Evolutionary conservation across 306 rosid species (phyloP), one percentile per base, ranked within the genome.

Genomic region (Hylodesmum podocarpum): DNA sequence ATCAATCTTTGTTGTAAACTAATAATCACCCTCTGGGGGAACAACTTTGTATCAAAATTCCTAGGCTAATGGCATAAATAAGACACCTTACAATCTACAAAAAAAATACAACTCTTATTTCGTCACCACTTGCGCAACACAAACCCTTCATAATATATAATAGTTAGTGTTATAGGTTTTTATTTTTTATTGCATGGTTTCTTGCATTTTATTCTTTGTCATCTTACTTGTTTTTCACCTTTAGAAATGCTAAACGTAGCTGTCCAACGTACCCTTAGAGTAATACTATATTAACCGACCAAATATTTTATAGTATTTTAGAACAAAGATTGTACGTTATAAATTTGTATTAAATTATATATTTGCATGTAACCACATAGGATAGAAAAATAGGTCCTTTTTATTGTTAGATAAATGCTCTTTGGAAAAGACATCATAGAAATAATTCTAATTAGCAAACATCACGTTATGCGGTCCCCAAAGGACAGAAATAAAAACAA

Each of bases 401-500:
- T 22, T 28, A 68, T 53, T 3, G 7, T 67, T 28, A 54, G 18
- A 77, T 66, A 54, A 54, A 55, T 64, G 73, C 13, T 54, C 57
- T 57, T 65, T 53, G 40, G 73, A 4, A 51, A 31, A 12, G 53
- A 21, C 12, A 47, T 28, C 18, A 18, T 5, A 36, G 28, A 75
- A n/a, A 78, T 74, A 62, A 24, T 76, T 58, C 49, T 65, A 40
- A 13, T 57, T 40, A 40, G 58, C 70, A 59, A 27, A 47, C 55
- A 72, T 68, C 72, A 61, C 5, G 16, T n/a, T n/a, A 59, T 8
- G 85, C 29, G 78, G 81, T 84, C 87, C 75, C 85, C 29, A 69
- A 57, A 24, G 72, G 77, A 66, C 83, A 47, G 57, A 73, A 71
- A 11, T 1, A n/a, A 28, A 70, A 28, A 28, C 65, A 70, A 62